phyloP scores from a whole-genome alignment of 192 early-diverging fungal species.

The Podila clonocystis region DNA sequence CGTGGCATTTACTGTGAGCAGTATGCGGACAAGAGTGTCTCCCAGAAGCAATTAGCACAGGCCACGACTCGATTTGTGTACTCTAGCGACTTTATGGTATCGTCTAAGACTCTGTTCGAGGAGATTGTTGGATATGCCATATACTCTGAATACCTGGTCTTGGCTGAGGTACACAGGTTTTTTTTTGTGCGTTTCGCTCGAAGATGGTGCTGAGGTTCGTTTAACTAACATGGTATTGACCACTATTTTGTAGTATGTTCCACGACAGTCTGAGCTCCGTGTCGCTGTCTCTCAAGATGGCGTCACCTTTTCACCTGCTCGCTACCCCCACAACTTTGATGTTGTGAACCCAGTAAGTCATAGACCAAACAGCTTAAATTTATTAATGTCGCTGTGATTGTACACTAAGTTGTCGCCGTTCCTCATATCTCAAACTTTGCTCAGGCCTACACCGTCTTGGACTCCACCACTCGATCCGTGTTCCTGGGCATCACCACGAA shows the following conservation, averaged over 20 bases:
- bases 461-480: conserved; percentile 67
- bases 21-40: conserved; percentile 69
- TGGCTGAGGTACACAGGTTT: conserved; percentile 63
- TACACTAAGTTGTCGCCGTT: background rate
- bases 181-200: background rate
- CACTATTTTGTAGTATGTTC: conserved; percentile 20
- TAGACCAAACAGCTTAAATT: background rate
- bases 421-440: conserved; percentile 1
- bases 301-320: conserved; percentile 66
- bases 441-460: conserved; percentile 78
- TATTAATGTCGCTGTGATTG: background rate
- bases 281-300: conserved; percentile 83
- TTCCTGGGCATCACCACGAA: conserved; percentile 75
- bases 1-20: conserved; percentile 81
- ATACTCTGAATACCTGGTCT: conserved; percentile 82
- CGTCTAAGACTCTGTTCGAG: conserved; percentile 63
- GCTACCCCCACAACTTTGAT: conserved; percentile 81
- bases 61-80: conserved; percentile 74
- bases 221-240: background rate
- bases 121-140: conserved; percentile 84
- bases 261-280: conserved; percentile 55
- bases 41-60: conserved; percentile 55
- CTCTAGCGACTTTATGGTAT: conserved; percentile 66
- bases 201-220: background rate
- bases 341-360: conserved; percentile 56